Conservation (phyloP, 169 alveolate genomes). For the Eimeria sp. region DNA sequence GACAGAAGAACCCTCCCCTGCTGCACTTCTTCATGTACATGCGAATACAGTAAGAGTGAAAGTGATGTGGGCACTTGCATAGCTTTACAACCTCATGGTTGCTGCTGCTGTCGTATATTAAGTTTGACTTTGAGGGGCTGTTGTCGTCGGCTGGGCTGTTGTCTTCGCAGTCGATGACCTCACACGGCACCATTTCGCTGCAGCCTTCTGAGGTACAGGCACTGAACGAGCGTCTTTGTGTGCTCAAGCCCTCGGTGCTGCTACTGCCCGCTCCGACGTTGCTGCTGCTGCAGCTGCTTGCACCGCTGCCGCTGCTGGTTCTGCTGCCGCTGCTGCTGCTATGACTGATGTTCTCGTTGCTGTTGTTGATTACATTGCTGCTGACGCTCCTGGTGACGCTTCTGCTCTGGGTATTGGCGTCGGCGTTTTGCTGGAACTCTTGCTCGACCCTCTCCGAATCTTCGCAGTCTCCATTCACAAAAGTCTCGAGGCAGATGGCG, state of each 20-base stretch:
- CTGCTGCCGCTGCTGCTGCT: constrained; percentile 8
- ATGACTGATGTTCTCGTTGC: constrained; percentile 11
- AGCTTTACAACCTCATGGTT: constrained; percentile 63
- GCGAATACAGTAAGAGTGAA: constrained; percentile 66
- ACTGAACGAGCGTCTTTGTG: background rate
- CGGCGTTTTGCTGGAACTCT: background rate
- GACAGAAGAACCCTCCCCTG: constrained; percentile 76
- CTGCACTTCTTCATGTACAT: constrained; percentile 36
- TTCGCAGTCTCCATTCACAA: background rate
- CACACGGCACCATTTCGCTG: constrained; percentile 2
- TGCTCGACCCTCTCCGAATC: background rate
- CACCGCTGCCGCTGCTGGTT: background rate
- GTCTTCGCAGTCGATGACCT: background rate
- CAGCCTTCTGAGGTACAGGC: background rate
- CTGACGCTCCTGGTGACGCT: constrained; percentile 19
- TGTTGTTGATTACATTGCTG: background rate
- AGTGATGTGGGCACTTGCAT: constrained; percentile 59
- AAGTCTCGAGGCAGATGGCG: constrained; percentile 73
- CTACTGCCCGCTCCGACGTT: background rate
- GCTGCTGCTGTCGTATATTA: background rate
- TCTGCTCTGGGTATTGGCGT: background rate
- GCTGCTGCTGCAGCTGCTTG: background rate
- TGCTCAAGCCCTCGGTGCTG: background rate
- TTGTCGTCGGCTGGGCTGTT: background rate
- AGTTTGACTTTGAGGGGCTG: background rate